Evolutionary conservation across 2,329 filamentous ascomycete genomes (phyloP), one percentile per base, ranked within the genome.

Genomic region (Atkinsonella texensis): DNA sequence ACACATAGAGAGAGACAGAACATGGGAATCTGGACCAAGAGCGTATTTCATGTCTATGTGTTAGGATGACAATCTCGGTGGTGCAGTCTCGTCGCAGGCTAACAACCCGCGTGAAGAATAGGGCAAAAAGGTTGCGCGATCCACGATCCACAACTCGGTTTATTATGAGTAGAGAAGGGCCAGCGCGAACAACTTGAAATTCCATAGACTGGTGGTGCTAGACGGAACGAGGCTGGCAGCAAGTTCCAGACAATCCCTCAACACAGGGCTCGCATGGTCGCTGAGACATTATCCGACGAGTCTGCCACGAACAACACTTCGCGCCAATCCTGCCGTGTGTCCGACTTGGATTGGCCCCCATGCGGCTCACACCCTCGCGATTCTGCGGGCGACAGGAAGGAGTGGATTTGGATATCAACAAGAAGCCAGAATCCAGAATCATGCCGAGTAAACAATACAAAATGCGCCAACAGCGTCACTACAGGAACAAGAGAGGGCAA

Each of bases 241-340:
- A 13, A 35, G 33, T 35, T 35, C 33, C 33, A 35, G 33, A 9
- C 33, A 35, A 38, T 4, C 46, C 11, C 43, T 33, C 48, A 28
- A 31, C 46, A 52, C 20, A 52, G 47, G 3, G 46, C 43, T 40
- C 47, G 49, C 52, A 52, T 54, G 52, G 46, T 32, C 45, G n/a
- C 45, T 47, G 44, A 52, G 50, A 54, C 50, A 48, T 20, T 46
- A n/a, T 44, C 38, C 45, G 41, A 28, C 42, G 28, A 52, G 40
- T 44, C 46, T 46, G 53, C 47, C 42, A 52, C 20, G 35, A 31
- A 12, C 38, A 17, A 50, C 9, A 44, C 46, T 42, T 35, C 3
- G 17, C 40, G 20, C 41, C 51, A 41, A 40, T 38, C 46, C 31
- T 48, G 40, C 41, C 12, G 40, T 4, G n/a, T 17, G 15, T 42